Percentiles rank a stretch among this genome's conserved stretches.
Conservation (phyloP, 441 rosid genomes). For the Biscutella laevigata region DNA sequence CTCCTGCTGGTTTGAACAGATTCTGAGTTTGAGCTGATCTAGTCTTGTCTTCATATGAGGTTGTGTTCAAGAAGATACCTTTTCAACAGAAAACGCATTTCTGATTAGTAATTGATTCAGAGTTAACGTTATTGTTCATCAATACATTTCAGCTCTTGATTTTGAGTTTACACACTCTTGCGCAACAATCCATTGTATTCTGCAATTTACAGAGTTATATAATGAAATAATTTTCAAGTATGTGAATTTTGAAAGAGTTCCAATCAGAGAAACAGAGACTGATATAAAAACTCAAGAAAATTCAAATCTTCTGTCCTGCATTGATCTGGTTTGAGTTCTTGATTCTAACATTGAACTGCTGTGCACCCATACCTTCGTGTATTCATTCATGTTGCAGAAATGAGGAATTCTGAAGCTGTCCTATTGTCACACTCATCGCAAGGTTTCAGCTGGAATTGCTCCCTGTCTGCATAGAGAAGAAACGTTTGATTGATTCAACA, state of each 20-base stretch:
- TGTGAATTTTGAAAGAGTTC: not conserved
- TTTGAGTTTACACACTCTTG: not conserved
- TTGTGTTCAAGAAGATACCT: not conserved
- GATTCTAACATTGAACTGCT: not conserved
- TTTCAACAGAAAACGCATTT: not conserved
- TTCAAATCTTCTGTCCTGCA: not conserved
- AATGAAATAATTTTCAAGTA: not conserved
- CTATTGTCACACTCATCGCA: not conserved
- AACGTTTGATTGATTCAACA: slow-evolving; percentile 6
- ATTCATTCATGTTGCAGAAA: not conserved
- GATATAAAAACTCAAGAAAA: not conserved
- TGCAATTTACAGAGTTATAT: not conserved
- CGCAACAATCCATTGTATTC: not conserved
- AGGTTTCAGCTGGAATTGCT: slow-evolving; percentile 20
- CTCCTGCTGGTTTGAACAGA: not conserved
- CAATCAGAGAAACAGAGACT: not conserved
- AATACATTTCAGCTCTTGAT: not conserved
- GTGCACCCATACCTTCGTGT: too few species aligned
- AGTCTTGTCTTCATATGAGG: not conserved
- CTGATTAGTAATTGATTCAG: not conserved
- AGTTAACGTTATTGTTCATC: not conserved
- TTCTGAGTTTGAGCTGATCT: not conserved
- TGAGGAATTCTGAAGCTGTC: not conserved
- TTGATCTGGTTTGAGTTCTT: not conserved
- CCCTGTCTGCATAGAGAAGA: slow-evolving; percentile 38